Evolutionary conservation across 164 flowering plant genomes (phyloP), one percentile per base, ranked within the genome.

Genomic region (Nymphaea colorata): DNA sequence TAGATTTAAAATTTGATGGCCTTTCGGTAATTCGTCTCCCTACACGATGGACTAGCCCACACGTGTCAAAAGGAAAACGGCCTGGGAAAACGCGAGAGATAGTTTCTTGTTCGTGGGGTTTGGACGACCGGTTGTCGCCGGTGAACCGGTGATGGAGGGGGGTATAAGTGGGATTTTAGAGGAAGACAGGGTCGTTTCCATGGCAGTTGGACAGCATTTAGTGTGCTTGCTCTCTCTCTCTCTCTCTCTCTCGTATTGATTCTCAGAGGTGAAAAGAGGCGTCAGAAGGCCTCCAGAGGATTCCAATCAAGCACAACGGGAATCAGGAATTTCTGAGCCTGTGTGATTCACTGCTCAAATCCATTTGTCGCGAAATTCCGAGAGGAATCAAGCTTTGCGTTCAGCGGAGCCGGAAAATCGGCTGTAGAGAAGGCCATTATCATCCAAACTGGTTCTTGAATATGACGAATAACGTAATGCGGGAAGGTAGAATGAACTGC

Each of bases 151-250:
- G n/a, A 16, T 51, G 8, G 57, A 25, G 3, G 12, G 14, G 57
- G 15, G 57, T 15, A 51, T 51, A 51, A 51, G 14, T 51, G 57
- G 15, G 57, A 51, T 51, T 51, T 51, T 8, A 15, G 4, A 51
- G 57, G 57, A 51, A 4, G 57, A 51, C 70, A 73, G 72, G 79
- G 85, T 80, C 80, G 84, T 81, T 78, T 81, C 76, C 57, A 59
- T 75, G 84, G 86, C 84, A 84, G 88, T 84, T 84, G 84, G 86
- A 76, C 74, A 77, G 84, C 88, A 84, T 79, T 84, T 72, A 84
- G 71, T 78, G 82, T 78, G 82, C 71, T 68, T 41, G 53, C 59
- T 14, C 67, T 60, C 68, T 66, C 64, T 25, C 55, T 67, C 64
- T 47, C 55, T 47, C 5, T 45, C 53, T 5, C 11, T 5, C 36